Evolutionary conservation across 1,284 basidiomycete species (phyloP).

Genomic region (Malassezia arunalokei): DNA sequence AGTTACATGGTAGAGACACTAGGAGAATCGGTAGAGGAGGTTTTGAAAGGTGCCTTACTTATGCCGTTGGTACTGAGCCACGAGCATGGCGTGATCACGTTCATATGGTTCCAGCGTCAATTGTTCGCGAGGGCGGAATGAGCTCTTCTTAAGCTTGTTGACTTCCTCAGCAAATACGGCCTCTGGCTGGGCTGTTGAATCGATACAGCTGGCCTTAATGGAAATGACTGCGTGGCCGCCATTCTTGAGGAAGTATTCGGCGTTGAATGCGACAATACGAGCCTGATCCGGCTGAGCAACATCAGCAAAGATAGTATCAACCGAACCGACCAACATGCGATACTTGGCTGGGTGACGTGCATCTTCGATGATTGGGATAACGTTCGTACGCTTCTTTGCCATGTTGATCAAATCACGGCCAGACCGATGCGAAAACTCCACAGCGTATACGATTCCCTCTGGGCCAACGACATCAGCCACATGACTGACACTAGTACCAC

Average conservation of each 20-base stretch:
- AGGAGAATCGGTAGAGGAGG: not conserved
- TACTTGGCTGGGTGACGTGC: conserved; percentile 63
- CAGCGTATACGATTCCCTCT: conserved; percentile 91
- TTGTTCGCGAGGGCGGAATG: conserved; percentile 64
- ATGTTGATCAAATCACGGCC: conserved; percentile 97
- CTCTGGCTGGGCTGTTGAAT: conserved; percentile 80
- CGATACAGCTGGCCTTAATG: conserved; percentile 98
- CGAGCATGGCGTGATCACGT: conserved; percentile 44
- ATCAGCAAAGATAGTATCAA: conserved; percentile 63
- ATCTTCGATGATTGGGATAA: conserved; percentile 96
- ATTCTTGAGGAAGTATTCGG: conserved; percentile 91
- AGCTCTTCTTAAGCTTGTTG: conserved; percentile 62
- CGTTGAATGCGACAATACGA: conserved; percentile 66
- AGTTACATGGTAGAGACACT: conserved; percentile 1
- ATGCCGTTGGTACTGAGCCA: conserved; percentile 39
- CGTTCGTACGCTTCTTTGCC: conserved; percentile 99
- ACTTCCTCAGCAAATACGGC: conserved; percentile 83
- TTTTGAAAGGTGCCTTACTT: conserved; percentile 6
- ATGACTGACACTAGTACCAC: conserved; percentile 93
- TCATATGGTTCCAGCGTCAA: conserved; percentile 55
- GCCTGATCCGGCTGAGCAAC: conserved; percentile 98
- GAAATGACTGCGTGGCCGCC: conserved; percentile 86
- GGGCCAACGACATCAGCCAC: conserved; percentile 97
- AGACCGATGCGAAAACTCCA: conserved; percentile 92
- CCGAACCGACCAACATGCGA: conserved; percentile 42